A percentile compares a stretch with the other conserved stretches of the same genome.
Evolutionary conservation across 345 rosid species (phyloP).

Genomic region (Eucalyptus melliodora): DNA sequence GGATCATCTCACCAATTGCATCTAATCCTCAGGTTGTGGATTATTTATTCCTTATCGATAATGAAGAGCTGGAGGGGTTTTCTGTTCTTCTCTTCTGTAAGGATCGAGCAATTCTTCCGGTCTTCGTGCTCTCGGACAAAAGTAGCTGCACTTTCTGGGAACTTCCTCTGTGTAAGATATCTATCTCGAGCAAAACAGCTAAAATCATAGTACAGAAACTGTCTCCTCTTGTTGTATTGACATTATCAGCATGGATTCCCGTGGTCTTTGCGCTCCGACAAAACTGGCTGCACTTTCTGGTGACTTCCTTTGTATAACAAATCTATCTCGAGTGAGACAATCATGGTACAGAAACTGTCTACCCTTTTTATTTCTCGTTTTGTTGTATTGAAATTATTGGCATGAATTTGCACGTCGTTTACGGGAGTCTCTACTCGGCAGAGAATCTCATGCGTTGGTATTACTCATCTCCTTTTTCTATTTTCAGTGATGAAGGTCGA

Average conservation of each 20-base stretch:
- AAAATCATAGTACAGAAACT: not conserved
- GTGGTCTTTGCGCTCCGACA: not conserved
- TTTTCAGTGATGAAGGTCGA: not conserved
- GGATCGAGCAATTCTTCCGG: not conserved
- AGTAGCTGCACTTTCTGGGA: not conserved
- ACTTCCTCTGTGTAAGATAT: not conserved
- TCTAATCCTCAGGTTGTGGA: slow-evolving; percentile 52
- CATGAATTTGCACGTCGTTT: not conserved
- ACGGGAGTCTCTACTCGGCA: not conserved
- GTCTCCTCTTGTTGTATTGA: not conserved
- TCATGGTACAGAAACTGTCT: not conserved
- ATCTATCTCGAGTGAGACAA: not conserved
- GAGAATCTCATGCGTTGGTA: not conserved
- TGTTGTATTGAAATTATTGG: not conserved
- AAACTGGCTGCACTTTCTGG: not conserved
- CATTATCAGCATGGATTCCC: not conserved
- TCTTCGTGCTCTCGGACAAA: not conserved
- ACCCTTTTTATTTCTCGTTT: not conserved
- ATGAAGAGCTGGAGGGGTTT: not conserved
- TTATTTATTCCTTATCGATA: slow-evolving; percentile 42
- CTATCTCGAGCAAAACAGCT: not conserved
- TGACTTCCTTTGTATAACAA: not conserved
- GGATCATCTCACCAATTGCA: slow-evolving; percentile 2
- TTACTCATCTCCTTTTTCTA: not conserved
- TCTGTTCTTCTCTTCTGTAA: not conserved